Conservation (phyloP, 805 yeast genomes). For the Suhomyces canberraensis region DNA sequence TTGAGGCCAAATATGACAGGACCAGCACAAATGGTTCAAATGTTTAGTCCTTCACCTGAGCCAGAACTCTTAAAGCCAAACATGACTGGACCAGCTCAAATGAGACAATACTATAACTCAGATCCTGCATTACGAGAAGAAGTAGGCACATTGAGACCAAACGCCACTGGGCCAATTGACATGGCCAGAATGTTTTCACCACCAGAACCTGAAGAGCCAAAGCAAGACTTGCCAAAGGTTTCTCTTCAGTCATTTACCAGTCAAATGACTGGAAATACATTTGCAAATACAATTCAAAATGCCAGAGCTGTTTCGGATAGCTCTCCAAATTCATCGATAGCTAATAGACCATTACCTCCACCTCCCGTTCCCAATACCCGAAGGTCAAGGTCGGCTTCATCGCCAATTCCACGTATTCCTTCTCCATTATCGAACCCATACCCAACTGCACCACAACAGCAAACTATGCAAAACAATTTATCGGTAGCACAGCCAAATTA, state of each 20-base stretch:
- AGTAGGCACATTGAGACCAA: conserved; percentile 21
- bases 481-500: conserved; percentile 1
- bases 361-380: conserved; percentile 39
- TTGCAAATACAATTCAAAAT: conserved; percentile 35
- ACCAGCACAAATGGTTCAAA: conserved; percentile 40
- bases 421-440: conserved; percentile 12
- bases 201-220: conserved; percentile 4
- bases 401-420: conserved; percentile 23
- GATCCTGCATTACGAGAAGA: conserved; percentile 6
- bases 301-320: conserved; percentile 16
- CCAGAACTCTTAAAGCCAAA: conserved; percentile 35
- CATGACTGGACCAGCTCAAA: conserved; percentile 46
- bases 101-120: conserved; percentile 21
- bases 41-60: conserved; percentile 24
- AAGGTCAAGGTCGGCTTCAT: conserved; percentile 32
- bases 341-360: conserved; percentile 20
- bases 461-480: background rate
- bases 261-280: conserved; percentile 40
- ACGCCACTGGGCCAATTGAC: conserved; percentile 31
- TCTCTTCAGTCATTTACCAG: conserved; percentile 39
- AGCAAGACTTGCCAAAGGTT: conserved; percentile 22
- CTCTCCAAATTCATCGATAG: conserved; percentile 9
- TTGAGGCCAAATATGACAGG: conserved; percentile 47
- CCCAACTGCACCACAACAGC: background rate
- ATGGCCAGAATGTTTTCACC: conserved; percentile 33